Evolutionary conservation across 1,284 basidiomycete species (phyloP), one percentile per base, ranked within the genome.

Genomic region (Nidula niveotomentosa): DNA sequence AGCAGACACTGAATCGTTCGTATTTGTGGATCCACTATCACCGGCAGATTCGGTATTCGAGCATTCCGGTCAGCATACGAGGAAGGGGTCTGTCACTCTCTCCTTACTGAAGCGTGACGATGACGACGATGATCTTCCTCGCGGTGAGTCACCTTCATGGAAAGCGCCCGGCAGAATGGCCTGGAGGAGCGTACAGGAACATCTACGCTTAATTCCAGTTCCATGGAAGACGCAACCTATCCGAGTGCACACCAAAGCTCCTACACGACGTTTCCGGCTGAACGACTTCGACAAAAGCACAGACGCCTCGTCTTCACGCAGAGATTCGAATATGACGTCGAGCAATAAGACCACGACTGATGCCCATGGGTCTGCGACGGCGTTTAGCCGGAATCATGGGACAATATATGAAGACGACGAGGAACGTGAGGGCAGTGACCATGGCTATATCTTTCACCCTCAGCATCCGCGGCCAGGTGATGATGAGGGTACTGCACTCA

Each of bases 181-280:
- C 1, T 43, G 55, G 37, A 56, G 49, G 33, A 53, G 10, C 10
- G 36, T 58, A 43, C 35, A 39, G 8, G 13, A 13, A 12, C 44
- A 46, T 39, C 55, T 49, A 18, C 49, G 51, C 37, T 52, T 36
- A 18, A 41, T 62, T 34, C 53, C 60, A 2, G 37, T 59, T 12
- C 65, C 65, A 12, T 67, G 65, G 60, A 61, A 53, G 39, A 51
- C 44, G 34, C 51, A 53, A 13, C 61, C 61, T n/a, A 55, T 58
- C 1, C 37, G 52, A 8, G 64, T 67, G 8, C 65, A 55, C 9
- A 65, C 69, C 30, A 66, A 58, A 6, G 59, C 52, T 52, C 69
- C 67, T 18, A 56, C 65, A n/a, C 58, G 59, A 36, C 62, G 56
- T 23, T 75, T 64, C 30, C 62, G 65, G 13, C 65, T 68, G 10